Evolutionary conservation across 1,284 basidiomycete species (phyloP), one percentile per base, ranked within the genome.

Genomic region (Trichosporon sp.): DNA sequence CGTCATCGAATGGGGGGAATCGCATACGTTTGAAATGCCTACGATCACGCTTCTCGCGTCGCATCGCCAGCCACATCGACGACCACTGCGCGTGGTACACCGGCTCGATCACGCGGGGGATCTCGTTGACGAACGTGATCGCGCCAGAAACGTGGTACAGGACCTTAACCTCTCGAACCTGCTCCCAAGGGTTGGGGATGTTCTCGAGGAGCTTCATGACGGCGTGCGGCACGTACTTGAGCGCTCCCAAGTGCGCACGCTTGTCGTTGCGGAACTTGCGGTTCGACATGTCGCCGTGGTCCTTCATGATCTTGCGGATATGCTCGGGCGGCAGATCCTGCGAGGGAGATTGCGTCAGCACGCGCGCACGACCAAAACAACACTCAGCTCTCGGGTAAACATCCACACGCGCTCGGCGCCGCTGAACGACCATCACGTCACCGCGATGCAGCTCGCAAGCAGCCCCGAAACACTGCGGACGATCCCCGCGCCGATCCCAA

Each of bases 1-100:
- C 97, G 79, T 99, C 97, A 78, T 99, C 97, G 78, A 99, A 99
- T 0, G 97, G 97, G 42, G 97, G 97, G 86, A 99, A 99, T n/a
- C 97, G 90, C 95, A 99, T 99, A 65, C 97, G 93, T 86, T 99
- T 99, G 86, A 99, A 99, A 83, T 99, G 97, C 66, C 97, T 87
- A 79, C 97, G 92, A 83, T 99, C 97, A 70, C 97, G 90, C 87
- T 99, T 99, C 85, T 99, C 97, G 75, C 97, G 87, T 75, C 97
- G 88, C 97, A 99, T 99, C 23, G 97, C 96, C 44, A 99, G 87
- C 97, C 97, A 99, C 97, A 99, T 99, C 3, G 93, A 92, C 77
- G 94, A 95, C 97, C 97, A 99, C 79, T 99, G 97, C 0, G 97
- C 95, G 81, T 99, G 97, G 83, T 98, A 99, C 74, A 99, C 89